phyloP scores from a whole-genome alignment of 441 rosid genomes.

The Arabidopsis hybrid region DNA sequence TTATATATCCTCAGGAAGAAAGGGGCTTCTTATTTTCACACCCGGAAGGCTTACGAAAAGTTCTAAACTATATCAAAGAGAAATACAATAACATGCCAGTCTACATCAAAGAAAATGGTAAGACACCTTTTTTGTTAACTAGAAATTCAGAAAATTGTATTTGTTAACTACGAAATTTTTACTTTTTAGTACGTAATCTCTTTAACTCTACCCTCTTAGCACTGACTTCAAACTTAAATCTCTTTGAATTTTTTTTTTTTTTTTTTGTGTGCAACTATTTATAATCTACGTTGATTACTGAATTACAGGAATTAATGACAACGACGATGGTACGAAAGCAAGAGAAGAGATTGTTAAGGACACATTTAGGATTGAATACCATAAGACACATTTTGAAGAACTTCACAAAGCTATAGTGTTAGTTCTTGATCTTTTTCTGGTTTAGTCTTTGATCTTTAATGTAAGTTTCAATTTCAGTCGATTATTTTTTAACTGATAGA shows the following conservation, averaged over 20 bases:
- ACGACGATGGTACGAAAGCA: conserved; percentile 36
- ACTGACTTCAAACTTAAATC: too few relatives aligned
- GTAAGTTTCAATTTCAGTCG: neutral
- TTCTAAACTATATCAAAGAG: conserved; percentile 44
- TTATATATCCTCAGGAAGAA: conserved; percentile 22
- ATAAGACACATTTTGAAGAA: conserved; percentile 39
- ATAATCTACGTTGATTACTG: neutral
- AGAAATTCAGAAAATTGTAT: too few relatives aligned
- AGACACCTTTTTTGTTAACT: neutral
- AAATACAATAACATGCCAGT: conserved; percentile 47
- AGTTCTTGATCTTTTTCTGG: conserved; percentile 33
- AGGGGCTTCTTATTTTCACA: conserved; percentile 31
- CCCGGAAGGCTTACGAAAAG: conserved; percentile 44
- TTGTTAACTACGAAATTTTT: too few relatives aligned
- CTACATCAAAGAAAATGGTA: conserved; percentile 49
- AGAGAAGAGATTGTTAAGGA: conserved; percentile 44
- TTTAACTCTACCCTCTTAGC: too few relatives aligned
- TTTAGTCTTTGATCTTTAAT: too few relatives aligned
- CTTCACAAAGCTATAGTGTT: conserved; percentile 46
- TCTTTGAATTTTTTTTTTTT: neutral
- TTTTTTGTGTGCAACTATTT: too few relatives aligned
- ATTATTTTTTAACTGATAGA: neutral
- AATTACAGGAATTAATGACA: conserved; percentile 39
- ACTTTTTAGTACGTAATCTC: too few relatives aligned
- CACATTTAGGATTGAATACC: conserved; percentile 45